Conservation (phyloP, 2,329 filamentous ascomycete species). For the Colletotrichum sp. region DNA sequence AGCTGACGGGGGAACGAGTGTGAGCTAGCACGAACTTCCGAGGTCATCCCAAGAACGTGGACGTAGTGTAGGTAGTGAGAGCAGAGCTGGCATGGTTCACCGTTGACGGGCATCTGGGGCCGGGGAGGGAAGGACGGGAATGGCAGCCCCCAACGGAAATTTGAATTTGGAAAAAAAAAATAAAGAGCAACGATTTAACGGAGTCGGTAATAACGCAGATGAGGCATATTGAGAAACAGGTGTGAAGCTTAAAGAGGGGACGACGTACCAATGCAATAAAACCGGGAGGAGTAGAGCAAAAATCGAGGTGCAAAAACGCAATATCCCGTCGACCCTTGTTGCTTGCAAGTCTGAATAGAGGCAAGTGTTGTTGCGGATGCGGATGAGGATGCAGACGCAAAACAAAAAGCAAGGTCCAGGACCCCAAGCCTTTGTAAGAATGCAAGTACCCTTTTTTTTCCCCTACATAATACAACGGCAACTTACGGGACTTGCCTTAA, state of each 20-base stretch:
- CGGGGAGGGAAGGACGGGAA: not conserved
- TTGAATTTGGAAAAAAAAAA: not conserved
- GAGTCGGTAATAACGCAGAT: not conserved
- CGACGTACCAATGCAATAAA: not conserved
- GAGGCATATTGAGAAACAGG: constrained; percentile 2
- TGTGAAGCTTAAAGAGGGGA: not conserved
- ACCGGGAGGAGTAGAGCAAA: not conserved
- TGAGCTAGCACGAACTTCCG: not conserved
- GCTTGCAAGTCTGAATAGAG: constrained; percentile 20
- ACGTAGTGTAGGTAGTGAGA: not conserved
- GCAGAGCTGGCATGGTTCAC: not conserved
- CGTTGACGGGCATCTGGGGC: not conserved
- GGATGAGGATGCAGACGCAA: not conserved
- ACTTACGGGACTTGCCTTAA: not conserved
- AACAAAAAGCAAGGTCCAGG: not conserved
- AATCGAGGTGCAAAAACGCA: not conserved
- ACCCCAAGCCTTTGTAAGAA: not conserved
- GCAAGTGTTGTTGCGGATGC: constrained; percentile 1
- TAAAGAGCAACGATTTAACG: not conserved
- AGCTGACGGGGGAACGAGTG: constrained; percentile 6
- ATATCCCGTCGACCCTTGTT: constrained; percentile 15
- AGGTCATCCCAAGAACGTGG: not conserved
- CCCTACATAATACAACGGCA: not conserved
- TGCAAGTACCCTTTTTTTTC: not conserved
- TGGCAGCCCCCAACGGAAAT: not conserved